Evolutionary conservation across 768 basidiomycete genomes (phyloP).

Genomic region (Hortiboletus flavorubellus): DNA sequence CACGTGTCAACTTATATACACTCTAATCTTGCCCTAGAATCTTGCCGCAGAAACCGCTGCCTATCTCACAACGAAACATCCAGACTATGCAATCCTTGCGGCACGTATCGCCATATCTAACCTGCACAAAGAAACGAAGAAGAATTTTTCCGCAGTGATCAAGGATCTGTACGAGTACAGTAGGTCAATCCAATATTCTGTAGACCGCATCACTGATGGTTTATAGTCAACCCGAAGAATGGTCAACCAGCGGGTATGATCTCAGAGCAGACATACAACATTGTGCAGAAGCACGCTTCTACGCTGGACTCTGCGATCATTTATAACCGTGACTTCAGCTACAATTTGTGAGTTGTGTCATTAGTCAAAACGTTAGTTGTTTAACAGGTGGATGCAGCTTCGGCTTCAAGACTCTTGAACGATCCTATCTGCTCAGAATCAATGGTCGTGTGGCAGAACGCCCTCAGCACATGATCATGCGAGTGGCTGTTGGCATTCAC

Average conservation of each 20-base stretch:
- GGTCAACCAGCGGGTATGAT: conserved; percentile 86
- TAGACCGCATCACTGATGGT: background rate
- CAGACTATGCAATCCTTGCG: conserved; percentile 97
- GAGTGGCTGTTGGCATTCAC: conserved; percentile 97
- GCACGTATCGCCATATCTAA: conserved; percentile 99
- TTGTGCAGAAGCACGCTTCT: conserved; percentile 79
- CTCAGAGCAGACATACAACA: conserved; percentile 77
- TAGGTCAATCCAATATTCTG: conserved; percentile 33
- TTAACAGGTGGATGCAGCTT: conserved; percentile 50
- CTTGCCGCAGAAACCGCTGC: conserved; percentile 97
- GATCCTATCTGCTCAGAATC: conserved; percentile 93
- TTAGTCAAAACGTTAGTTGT: background rate
- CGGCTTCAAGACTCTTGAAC: conserved; percentile 99
- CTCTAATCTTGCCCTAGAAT: conserved; percentile 51
- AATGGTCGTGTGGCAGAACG: conserved; percentile 94
- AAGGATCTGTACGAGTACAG: conserved; percentile 88
- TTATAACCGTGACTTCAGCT: conserved; percentile 97
- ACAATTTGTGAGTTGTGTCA: conserved; percentile 71
- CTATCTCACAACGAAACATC: conserved; percentile 94
- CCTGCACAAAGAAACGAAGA: conserved; percentile 98
- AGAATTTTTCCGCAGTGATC: conserved; percentile 91
- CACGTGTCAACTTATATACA: background rate
- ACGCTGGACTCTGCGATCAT: conserved; percentile 91
- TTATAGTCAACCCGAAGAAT: conserved; percentile 91
- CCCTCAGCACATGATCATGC: conserved; percentile 99